Evolutionary conservation across 2,329 filamentous ascomycete genomes (phyloP), one percentile per base, ranked within the genome.

Genomic region (Ophiocordyceps unilateralis): DNA sequence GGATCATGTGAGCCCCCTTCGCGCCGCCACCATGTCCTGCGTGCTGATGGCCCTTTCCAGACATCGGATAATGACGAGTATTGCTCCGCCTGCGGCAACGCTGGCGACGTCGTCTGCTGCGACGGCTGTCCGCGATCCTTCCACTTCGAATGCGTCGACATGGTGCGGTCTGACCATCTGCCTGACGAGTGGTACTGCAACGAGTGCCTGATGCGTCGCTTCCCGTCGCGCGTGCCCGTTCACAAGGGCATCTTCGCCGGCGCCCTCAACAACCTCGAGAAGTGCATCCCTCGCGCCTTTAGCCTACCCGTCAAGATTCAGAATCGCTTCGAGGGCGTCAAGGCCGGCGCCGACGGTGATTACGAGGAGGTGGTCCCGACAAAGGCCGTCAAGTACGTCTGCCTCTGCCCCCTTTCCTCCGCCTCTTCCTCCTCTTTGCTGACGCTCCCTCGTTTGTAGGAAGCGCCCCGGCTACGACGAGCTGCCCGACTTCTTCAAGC

Each of bases 111-210:
- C 48, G 72, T 96, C 50, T 95, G 88, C 64, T 98, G 91, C 61
- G 91, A 96, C 64, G 84, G 83, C 48, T 98, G 91, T 64, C 76
- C 81, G 47, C 78, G 85, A 50, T 85, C 88, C 6, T 95, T 93
- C 62, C 91, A 96, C 62, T 86, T 91, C 58, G 72, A 76, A 46
- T 96, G 91, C 59, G 76, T 91, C 50, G 82, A 93, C 59, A 87
- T 89, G 47, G 81, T 85, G 34, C 67, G 86, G 50, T 70, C 78
- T 44, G 71, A 75, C 41, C 68, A 70, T 43, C 67, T 81, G 45
- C 78, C 80, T 11, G 77, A 83, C 45, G 81, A 86, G 53, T 96
- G 87, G 84, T 91, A 74, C 59, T 96, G 89, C 64, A 81, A 83
- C 53, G 72, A 75, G 49, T 88, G 83, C 58, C 62, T 72, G 43